Evolutionary conservation across 192 early-diverging fungal genomes (phyloP).

Genomic region (Backusella macrospora): DNA sequence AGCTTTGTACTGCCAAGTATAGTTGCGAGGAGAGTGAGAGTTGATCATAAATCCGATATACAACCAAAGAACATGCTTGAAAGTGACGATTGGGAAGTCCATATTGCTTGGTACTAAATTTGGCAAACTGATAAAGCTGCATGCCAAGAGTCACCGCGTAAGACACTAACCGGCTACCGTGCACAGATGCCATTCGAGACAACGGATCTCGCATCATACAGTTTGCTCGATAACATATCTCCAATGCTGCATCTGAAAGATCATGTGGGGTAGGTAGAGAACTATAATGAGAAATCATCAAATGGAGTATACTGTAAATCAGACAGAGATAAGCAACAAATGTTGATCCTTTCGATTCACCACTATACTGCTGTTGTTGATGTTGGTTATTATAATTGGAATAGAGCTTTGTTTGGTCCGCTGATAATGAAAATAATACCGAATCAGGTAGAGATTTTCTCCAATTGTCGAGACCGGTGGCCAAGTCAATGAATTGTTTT

Average conservation of each 20-base stretch:
- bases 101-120: neutral
- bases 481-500: conserved; percentile 2
- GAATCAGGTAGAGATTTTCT: neutral
- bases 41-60: conserved; percentile 14
- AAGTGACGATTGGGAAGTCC: neutral
- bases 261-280: neutral
- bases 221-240: neutral
- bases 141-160: conserved; percentile 8
- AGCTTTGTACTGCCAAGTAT: conserved; percentile 3
- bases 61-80: neutral
- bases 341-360: neutral
- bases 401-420: neutral
- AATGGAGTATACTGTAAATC: neutral
- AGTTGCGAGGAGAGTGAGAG: conserved; percentile 3
- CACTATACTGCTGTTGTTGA: neutral
- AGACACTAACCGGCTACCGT: conserved; percentile 11
- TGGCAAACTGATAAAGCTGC: conserved; percentile 1
- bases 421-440: neutral
- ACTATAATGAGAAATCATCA: conserved; percentile 5
- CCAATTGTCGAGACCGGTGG: conserved; percentile 8
- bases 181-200: conserved; percentile 1
- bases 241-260: neutral
- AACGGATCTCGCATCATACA: neutral
- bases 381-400: neutral
- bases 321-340: conserved; percentile 8